Evolutionary conservation across 768 basidiomycete genomes (phyloP).

Genomic region (Multifurca ochricompacta): DNA sequence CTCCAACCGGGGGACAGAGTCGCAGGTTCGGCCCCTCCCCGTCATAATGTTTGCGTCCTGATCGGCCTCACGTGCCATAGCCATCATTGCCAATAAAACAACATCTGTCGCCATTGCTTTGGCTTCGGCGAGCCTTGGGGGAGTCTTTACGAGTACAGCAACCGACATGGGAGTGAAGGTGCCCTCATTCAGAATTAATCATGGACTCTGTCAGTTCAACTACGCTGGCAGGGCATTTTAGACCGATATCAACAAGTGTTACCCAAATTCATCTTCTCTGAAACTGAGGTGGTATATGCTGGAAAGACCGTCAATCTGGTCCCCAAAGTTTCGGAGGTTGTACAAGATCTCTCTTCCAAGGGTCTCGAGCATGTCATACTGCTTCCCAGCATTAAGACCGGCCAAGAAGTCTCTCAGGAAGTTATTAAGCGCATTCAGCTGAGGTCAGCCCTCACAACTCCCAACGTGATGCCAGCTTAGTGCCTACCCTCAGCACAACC

Average conservation of each 20-base stretch:
- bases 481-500: constrained; percentile 29
- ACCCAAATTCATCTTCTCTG: constrained; percentile 64
- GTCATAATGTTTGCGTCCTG: background rate
- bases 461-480: background rate
- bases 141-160: constrained; percentile 61
- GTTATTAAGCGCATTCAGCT: constrained; percentile 19
- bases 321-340: constrained; percentile 47
- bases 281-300: constrained; percentile 57
- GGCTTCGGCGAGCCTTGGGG: constrained; percentile 58
- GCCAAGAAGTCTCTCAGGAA: constrained; percentile 28
- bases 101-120: constrained; percentile 54
- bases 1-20: constrained; percentile 56
- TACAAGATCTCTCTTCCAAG: constrained; percentile 37
- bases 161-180: constrained; percentile 68
- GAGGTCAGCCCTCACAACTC: constrained; percentile 24
- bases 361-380: constrained; percentile 48
- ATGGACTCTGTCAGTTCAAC: background rate
- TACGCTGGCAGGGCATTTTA: constrained; percentile 36
- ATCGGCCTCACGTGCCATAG: constrained; percentile 28
- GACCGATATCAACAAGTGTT: constrained; percentile 63
- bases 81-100: constrained; percentile 56
- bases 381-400: constrained; percentile 51
- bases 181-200: background rate
- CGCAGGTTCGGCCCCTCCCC: constrained; percentile 44
- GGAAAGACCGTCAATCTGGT: constrained; percentile 52